Percentiles rank a stretch among this genome's conserved stretches.
Conservation (phyloP, 2,329 filamentous ascomycete genomes). For the Trichophyton benhamiae region DNA sequence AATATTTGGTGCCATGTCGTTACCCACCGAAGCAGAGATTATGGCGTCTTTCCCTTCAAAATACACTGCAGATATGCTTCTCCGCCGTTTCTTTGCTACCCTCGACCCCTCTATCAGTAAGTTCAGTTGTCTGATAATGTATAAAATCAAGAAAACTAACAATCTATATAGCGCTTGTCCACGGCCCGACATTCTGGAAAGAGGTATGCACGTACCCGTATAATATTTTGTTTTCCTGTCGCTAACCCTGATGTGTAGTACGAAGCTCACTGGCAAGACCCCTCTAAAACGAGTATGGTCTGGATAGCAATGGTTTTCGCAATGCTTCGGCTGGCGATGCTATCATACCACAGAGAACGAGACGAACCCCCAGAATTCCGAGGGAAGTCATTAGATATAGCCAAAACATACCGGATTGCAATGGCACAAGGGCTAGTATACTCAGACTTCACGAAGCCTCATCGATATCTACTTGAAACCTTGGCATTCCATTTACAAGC, state of each 20-base stretch:
- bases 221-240: not conserved
- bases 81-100: conserved; percentile 84
- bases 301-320: conserved; percentile 53
- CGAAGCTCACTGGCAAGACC: conserved; percentile 49
- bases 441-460: conserved; percentile 52
- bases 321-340: conserved; percentile 52
- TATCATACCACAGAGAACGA: conserved; percentile 49
- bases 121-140: conserved; percentile 23
- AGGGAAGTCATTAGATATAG: conserved; percentile 41
- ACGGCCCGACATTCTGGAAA: conserved; percentile 73
- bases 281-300: conserved; percentile 44
- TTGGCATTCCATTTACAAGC: conserved; percentile 50
- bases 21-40: conserved; percentile 62
- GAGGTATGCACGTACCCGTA: conserved; percentile 36
- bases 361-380: conserved; percentile 53
- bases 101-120: conserved; percentile 49
- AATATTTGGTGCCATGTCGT: conserved; percentile 59
- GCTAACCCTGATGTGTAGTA: conserved; percentile 33
- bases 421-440: conserved; percentile 52
- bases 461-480: conserved; percentile 48
- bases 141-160: not conserved
- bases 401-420: conserved; percentile 36
- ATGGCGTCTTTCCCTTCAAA: conserved; percentile 69
- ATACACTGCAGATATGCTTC: conserved; percentile 68
- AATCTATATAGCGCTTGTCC: conserved; percentile 50